Base-by-base conservation (phyloP, 495 filamentous ascomycete species). In the Hypomontagnella monticulosa region DNA sequence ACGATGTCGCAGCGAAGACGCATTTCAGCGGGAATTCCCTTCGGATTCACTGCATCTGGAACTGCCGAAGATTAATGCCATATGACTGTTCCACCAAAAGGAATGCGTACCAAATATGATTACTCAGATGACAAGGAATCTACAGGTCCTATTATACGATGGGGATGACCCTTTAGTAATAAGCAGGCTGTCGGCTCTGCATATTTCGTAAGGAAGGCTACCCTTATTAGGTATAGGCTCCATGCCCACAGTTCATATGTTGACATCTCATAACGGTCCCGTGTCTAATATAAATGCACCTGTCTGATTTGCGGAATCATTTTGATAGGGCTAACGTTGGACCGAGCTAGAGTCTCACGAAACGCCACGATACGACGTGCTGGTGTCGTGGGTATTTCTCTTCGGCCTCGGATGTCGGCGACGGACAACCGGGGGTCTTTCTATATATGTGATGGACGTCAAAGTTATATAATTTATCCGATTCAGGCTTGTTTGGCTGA, bases 291-390 rank as follows among this genome's bases (percentile, higher is more conserved):
- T 32, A 11, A 11, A 9, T 18, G 12, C 18, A 41, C 10, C 40
- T 43, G 33, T 18, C 33, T 54, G 14, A 18, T 36, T 18, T 19
- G 32, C n/a, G 33, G 48, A 47, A 18, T 30, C 19, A 32, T 23
- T 16, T 8, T 40, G 58, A 61, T 61, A 61, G 40, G 49, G 58
- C 49, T 14, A 54, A 48, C n/a, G 12, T 54, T 54, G 20, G 41
- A 12, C 58, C 58, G 27, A 4, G 16, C 16, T 4, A 12, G 18
- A 46, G 4, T 20, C 32, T 33, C 32, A 33, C 49, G 32, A 38
- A 19, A 18, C 33, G n/a, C 32, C 8, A 18, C 33, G 42, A 61
- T 52, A 20, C 20, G 42, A 54, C 41, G 5, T 41, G 11, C 40
- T 38, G 16, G 27, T 16, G n/a, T 44, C 18, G 18, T 15, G 56